Percentiles rank a stretch among this genome's conserved stretches.
Evolutionary conservation across 805 yeast species (phyloP).

Genomic region (Priceomyces medius): DNA sequence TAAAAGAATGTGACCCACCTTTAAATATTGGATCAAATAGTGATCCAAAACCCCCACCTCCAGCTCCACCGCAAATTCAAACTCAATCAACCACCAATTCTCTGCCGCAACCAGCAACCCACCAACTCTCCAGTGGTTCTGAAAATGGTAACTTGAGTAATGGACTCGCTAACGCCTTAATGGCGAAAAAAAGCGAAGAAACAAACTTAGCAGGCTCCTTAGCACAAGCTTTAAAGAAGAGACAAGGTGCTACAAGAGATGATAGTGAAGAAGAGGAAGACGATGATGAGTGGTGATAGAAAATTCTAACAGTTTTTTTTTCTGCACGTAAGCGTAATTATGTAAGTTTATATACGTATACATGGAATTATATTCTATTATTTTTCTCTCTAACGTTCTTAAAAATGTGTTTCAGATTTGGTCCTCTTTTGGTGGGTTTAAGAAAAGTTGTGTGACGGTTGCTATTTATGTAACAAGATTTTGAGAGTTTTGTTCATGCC

Average conservation of each 20-base stretch:
- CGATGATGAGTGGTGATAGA: constrained; percentile 44
- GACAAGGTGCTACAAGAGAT: constrained; percentile 62
- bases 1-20: constrained; percentile 58
- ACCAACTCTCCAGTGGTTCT: constrained; percentile 13
- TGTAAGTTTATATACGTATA: not conserved
- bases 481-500: no score
- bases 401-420: no score
- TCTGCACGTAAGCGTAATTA: no score
- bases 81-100: not conserved
- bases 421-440: no score
- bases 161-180: constrained; percentile 69
- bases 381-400: no score
- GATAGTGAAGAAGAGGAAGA: constrained; percentile 72
- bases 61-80: constrained; percentile 19
- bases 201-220: constrained; percentile 73
- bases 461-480: no score
- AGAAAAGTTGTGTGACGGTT: no score
- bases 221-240: constrained; percentile 81
- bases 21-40: constrained; percentile 22
- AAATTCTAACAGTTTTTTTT: no score
- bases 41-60: constrained; percentile 40
- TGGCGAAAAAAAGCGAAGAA: constrained; percentile 62
- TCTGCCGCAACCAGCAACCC: constrained; percentile 23
- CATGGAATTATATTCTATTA: not conserved
- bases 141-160: constrained; percentile 37